Evolutionary conservation across 176 grass and related monocot genomes (phyloP), one percentile per base, ranked within the genome.

Genomic region (Luzula sylvatica): DNA sequence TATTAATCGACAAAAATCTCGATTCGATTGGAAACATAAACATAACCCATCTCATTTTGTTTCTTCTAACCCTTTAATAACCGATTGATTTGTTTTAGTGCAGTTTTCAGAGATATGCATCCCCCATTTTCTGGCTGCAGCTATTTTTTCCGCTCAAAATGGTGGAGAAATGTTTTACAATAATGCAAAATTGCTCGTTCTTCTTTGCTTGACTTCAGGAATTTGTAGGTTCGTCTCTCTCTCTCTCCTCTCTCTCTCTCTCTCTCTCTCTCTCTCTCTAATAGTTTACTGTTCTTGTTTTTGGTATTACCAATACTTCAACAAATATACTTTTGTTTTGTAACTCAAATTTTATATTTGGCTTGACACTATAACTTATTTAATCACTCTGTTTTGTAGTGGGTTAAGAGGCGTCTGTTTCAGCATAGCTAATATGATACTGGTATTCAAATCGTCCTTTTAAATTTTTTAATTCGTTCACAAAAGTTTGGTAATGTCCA

Each of bases 361-460:
- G 38, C 38, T 60, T 47, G 44, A 17, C 48, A 42, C 23, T 58
- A 4, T 65, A 8, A 61, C 25, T 61, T 15, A 20, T 48, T 18
- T 16, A 47, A 35, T 9, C 30, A 66, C 55, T 28, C 58, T 21
- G 42, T 65, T 82, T 65, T 86, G 78, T 84, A 96, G 92, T 80
- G 92, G 92, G 52, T 8, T 96, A 61, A 74, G 85, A 86, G 83
- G 92, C 38, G 89, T 84, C 85, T 83, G 74, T 79, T 96, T 96
- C 53, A 81, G 74, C 65, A 83, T 96, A 56, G 85, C 92, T 24
- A 96, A 96, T 75, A 96, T 89, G 85, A 96, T 80, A 77, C 76
- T 96, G 92, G 92, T 95, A 95, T 88, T 86, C 55, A 65, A 65
- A 43, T 71, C 38, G 20, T 50, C n/a, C n/a, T 61, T 70, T 60